Evolutionary conservation across 2,329 filamentous ascomycete genomes (phyloP), one percentile per base, ranked within the genome.

Genomic region (Colletotrichum sp.): DNA sequence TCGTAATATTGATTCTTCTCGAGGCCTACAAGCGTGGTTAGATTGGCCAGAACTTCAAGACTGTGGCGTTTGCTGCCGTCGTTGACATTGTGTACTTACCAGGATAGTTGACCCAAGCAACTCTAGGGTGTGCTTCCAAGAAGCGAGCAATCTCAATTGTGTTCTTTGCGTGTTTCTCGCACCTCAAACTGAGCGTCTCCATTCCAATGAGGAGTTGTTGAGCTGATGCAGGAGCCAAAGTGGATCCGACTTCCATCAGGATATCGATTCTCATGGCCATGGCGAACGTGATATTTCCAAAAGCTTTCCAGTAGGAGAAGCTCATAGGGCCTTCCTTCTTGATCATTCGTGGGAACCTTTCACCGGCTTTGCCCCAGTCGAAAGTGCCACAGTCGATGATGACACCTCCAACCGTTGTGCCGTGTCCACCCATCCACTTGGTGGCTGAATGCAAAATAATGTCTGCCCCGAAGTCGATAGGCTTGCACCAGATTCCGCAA

Each of bases 381-480:
- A 94, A 94, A 78, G 92, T 93, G 66, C 93, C 92, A 73, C 90
- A 89, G 83, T 94, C 92, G 68, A 94, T 87, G 18, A 94, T 88
- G 24, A 94, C 87, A 71, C 93, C 92, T 52, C 88, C 93, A 79
- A 94, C 92, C 18, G 92, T 94, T 28, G 92, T 93, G 48, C 93
- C 93, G 80, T 94, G 93, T 28, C 93, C 93, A 64, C 93, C 92
- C 74, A 94, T 94, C 93, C 93, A 94, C 81, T 94, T 94, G 3
- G 92, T 94, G 14, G 91, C 92, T 43, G 90, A 93, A 84, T 94
- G 92, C 21, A 94, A 91, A 66, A 94, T 90, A 70, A 94, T 94
- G 78, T 94, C 93, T 69, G 91, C 93, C 76, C 93, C 93, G 80
- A 93, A 91, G 66, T 92, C 89, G 79, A 94, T 93, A 13, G 92